Conservation (phyloP, 139 green algal genomes). For the Closterium sp. region DNA sequence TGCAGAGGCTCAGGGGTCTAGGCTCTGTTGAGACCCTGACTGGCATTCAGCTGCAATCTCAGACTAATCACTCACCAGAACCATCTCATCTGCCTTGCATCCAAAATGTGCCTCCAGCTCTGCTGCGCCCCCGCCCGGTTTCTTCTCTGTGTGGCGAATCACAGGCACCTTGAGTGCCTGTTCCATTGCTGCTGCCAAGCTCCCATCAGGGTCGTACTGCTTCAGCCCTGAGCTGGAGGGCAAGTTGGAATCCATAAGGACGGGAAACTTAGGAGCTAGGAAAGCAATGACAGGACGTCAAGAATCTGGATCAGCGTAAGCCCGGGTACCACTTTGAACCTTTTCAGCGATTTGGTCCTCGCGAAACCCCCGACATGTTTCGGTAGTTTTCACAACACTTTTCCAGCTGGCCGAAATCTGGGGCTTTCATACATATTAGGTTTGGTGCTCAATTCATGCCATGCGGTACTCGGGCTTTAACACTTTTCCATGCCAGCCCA, state of each 20-base stretch:
- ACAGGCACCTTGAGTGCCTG: slow-evolving; percentile 46
- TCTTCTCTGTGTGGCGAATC: slow-evolving; percentile 52
- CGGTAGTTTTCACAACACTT: too few species aligned
- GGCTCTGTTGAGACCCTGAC: not conserved
- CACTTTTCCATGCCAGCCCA: too few species aligned
- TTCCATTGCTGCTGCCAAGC: slow-evolving; percentile 45
- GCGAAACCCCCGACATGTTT: too few species aligned
- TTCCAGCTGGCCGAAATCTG: too few species aligned
- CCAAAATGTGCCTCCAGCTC: slow-evolving; percentile 47
- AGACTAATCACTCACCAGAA: slow-evolving; percentile 40
- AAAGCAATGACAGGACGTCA: too few species aligned
- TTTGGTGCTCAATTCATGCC: too few species aligned
- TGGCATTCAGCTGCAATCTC: not conserved
- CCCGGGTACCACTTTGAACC: not conserved
- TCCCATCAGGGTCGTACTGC: slow-evolving; percentile 54
- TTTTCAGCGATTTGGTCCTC: too few species aligned
- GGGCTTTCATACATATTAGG: too few species aligned
- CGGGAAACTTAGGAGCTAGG: not conserved
- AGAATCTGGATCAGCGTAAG: too few species aligned
- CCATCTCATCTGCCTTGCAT: slow-evolving; percentile 42
- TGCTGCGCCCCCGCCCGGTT: slow-evolving; percentile 45
- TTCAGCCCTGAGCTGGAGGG: slow-evolving; percentile 23
- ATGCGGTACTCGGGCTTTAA: too few species aligned
- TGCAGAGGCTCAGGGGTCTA: too few species aligned
- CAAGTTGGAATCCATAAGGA: not conserved